A percentile compares a stretch with the other conserved stretches of the same genome.
These are phyloP conservation scores for Cryptococcus wingfieldii DNA, from an alignment of 1,284 basidiomycete genomes.

Conservation along the genomic window DNA sequence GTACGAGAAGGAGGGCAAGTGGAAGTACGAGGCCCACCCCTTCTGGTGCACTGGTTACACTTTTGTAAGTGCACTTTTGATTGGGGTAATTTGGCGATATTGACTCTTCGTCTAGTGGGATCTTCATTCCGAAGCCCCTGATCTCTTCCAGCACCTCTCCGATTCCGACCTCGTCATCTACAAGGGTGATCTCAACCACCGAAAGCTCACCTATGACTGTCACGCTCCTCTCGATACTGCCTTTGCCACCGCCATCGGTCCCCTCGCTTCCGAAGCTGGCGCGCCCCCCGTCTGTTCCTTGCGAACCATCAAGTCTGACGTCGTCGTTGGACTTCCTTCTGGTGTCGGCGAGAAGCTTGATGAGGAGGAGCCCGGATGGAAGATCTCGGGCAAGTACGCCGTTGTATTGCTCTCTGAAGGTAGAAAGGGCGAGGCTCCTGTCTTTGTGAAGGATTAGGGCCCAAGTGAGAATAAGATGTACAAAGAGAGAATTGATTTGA, in stretches of 20 bases:
- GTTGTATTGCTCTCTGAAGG: slow-evolving; percentile 80
- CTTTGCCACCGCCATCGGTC: slow-evolving; percentile 87
- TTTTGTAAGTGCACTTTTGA: slow-evolving; percentile 48
- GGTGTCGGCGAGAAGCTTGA: slow-evolving; percentile 75
- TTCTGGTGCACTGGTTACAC: slow-evolving; percentile 97
- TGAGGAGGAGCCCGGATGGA: slow-evolving; percentile 87
- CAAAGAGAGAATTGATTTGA: background rate
- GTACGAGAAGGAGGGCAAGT: slow-evolving; percentile 90
- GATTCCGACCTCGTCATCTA: slow-evolving; percentile 90
- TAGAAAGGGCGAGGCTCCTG: slow-evolving; percentile 56
- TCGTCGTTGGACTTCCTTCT: slow-evolving; percentile 61
- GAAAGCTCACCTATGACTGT: slow-evolving; percentile 85
- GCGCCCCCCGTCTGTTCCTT: slow-evolving; percentile 82
- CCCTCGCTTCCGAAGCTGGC: slow-evolving; percentile 82
- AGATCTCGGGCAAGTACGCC: slow-evolving; percentile 93
- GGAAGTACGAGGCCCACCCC: slow-evolving; percentile 88
- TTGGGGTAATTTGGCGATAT: slow-evolving; percentile 4
- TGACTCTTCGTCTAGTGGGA: slow-evolving; percentile 60
- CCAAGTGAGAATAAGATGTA: background rate
- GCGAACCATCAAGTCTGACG: slow-evolving; percentile 82
- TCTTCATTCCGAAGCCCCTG: slow-evolving; percentile 79
- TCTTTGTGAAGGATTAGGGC: slow-evolving; percentile 8
- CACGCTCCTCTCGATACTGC: slow-evolving; percentile 86
- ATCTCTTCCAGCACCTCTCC: slow-evolving; percentile 88
- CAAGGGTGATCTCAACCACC: slow-evolving; percentile 93